A percentile compares a stretch with the other conserved stretches of the same genome.
phyloP scores from a whole-genome alignment of 2,329 filamentous ascomycete species.

The Simplicillium sp. region DNA sequence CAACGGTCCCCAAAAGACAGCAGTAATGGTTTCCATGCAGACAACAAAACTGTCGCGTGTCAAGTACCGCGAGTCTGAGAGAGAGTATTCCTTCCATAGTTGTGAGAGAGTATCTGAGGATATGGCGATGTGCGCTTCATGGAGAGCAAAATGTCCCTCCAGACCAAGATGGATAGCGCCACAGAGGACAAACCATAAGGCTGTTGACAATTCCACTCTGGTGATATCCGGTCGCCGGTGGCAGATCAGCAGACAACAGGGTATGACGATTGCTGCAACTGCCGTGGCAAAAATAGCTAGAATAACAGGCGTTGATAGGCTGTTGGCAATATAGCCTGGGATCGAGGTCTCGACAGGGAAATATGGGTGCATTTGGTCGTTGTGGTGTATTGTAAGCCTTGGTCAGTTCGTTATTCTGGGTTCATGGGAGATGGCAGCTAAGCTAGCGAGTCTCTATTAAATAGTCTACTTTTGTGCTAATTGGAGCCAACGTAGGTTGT shows the following conservation, averaged over 20 bases:
- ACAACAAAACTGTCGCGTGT: slow-evolving; percentile 33
- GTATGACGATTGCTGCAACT: slow-evolving; percentile 45
- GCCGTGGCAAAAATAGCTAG: slow-evolving; percentile 49
- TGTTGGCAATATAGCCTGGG: slow-evolving; percentile 56
- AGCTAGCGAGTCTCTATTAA: too few species aligned
- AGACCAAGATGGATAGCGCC: slow-evolving; percentile 27
- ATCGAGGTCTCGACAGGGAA: slow-evolving; percentile 58
- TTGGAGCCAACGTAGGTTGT: too few species aligned
- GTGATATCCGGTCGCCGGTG: slow-evolving; percentile 41
- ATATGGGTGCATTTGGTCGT: slow-evolving; percentile 57
- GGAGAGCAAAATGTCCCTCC: slow-evolving; percentile 31
- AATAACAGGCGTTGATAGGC: slow-evolving; percentile 47
- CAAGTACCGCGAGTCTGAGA: slow-evolving; percentile 38
- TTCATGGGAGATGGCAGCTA: too few species aligned
- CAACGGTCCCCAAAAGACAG: slow-evolving; percentile 34
- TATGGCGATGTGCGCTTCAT: slow-evolving; percentile 22
- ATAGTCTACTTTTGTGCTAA: too few species aligned
- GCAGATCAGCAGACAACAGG: slow-evolving; percentile 44
- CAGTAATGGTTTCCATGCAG: slow-evolving; percentile 37
- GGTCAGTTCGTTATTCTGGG: too few species aligned
- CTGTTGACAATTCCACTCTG: slow-evolving; percentile 42
- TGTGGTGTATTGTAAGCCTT: too few species aligned
- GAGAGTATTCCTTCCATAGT: slow-evolving; percentile 40
- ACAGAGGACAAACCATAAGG: slow-evolving; percentile 66
- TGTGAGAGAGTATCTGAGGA: slow-evolving; percentile 28